Evolutionary conservation across 495 filamentous ascomycete species (phyloP).

Genomic region (Xylaria castorea): DNA sequence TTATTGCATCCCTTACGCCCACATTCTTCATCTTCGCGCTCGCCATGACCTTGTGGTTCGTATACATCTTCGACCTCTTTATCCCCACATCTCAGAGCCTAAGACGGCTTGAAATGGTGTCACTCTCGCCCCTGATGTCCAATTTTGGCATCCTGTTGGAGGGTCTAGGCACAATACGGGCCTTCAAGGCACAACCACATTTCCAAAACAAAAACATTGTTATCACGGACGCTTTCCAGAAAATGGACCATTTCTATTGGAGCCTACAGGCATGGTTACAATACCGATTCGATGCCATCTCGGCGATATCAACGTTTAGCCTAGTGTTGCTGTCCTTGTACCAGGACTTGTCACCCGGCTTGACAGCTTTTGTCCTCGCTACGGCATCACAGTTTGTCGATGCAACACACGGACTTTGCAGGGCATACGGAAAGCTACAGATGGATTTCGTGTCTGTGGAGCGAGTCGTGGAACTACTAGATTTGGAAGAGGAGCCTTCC

Average conservation of each 20-base stretch:
- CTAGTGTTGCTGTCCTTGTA: slow-evolving; percentile 74
- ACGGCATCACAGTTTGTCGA: slow-evolving; percentile 67
- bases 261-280: slow-evolving; percentile 81
- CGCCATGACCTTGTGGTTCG: slow-evolving; percentile 65
- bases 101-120: slow-evolving; percentile 82
- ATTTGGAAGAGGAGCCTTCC: slow-evolving; percentile 73
- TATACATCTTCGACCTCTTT: slow-evolving; percentile 73
- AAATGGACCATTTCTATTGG: slow-evolving; percentile 95
- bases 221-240: slow-evolving; percentile 82
- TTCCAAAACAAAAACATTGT: slow-evolving; percentile 78
- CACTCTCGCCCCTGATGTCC: slow-evolving; percentile 79
- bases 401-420: slow-evolving; percentile 75
- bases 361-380: slow-evolving; percentile 77
- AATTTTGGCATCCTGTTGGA: slow-evolving; percentile 84
- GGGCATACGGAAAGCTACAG: slow-evolving; percentile 78
- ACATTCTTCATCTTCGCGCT: slow-evolving; percentile 74
- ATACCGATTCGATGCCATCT: slow-evolving; percentile 76
- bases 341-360: slow-evolving; percentile 70
- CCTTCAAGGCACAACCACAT: slow-evolving; percentile 72
- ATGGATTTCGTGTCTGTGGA: slow-evolving; percentile 92
- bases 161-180: slow-evolving; percentile 79
- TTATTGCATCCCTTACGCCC: slow-evolving; percentile 78
- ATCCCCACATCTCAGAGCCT: slow-evolving; percentile 83
- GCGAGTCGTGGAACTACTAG: slow-evolving; percentile 76
- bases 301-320: slow-evolving; percentile 71